Percentiles rank a stretch among this genome's conserved stretches.
These are phyloP conservation scores for Paxillus ammoniavirescens DNA, from an alignment of 768 basidiomycete species.

Conservation along the genomic window DNA sequence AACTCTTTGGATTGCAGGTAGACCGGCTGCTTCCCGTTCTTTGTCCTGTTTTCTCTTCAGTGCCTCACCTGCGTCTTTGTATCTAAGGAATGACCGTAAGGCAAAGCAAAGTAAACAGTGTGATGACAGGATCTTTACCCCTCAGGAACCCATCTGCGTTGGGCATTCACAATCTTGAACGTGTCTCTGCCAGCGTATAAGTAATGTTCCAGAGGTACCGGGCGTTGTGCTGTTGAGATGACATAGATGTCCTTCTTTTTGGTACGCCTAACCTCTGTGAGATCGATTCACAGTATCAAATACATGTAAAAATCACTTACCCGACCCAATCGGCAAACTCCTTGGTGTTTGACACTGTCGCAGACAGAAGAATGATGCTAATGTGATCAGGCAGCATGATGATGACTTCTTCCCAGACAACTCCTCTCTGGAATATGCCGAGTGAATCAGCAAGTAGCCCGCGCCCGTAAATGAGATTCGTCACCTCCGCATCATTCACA, in stretches of 20 bases:
- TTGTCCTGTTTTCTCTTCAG: conserved; percentile 95
- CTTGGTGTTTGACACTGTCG: conserved; percentile 96
- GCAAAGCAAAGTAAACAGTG: neutral
- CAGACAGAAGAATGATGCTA: conserved; percentile 94
- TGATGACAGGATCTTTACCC: conserved; percentile 51
- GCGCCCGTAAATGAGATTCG: conserved; percentile 11
- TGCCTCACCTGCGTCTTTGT: conserved; percentile 88
- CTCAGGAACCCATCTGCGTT: conserved; percentile 65
- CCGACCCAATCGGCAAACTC: conserved; percentile 99
- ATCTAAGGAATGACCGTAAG: conserved; percentile 44
- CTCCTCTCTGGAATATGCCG: conserved; percentile 68
- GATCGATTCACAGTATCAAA: conserved; percentile 2
- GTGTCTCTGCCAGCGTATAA: conserved; percentile 91
- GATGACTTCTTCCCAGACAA: conserved; percentile 99
- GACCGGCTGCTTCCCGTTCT: conserved; percentile 92
- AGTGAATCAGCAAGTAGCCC: conserved; percentile 11
- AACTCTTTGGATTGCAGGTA: conserved; percentile 79
- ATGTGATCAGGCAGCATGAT: conserved; percentile 99
- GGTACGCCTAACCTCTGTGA: conserved; percentile 64
- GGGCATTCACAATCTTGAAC: conserved; percentile 89
- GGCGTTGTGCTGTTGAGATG: conserved; percentile 93
- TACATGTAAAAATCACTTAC: conserved; percentile 46
- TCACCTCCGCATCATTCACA: conserved; percentile 97
- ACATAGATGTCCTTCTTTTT: conserved; percentile 99
- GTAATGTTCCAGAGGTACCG: conserved; percentile 96